Conservation (phyloP, 2,329 filamentous ascomycete genomes). For the Pezicula radicicola region DNA sequence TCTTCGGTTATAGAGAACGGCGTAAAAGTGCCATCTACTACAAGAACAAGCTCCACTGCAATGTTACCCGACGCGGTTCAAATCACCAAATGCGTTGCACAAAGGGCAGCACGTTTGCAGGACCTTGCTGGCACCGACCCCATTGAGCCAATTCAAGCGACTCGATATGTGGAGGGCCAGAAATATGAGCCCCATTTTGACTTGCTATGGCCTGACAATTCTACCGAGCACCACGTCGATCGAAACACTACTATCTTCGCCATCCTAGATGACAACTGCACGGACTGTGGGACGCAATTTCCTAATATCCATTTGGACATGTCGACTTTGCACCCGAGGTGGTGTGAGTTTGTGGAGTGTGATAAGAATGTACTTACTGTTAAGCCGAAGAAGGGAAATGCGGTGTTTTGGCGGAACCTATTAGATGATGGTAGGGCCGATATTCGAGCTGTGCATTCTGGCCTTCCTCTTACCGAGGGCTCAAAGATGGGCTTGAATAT, state of each 20-base stretch:
- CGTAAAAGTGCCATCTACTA: background rate
- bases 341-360: constrained; percentile 3
- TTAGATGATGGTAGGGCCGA: constrained; percentile 40
- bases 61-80: background rate
- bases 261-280: constrained; percentile 7
- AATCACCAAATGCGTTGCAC: background rate
- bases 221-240: background rate
- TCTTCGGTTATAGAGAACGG: background rate
- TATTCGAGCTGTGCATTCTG: constrained; percentile 36
- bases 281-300: constrained; percentile 5
- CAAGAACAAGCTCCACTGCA: background rate
- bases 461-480: constrained; percentile 35
- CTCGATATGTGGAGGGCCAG: background rate
- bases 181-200: background rate
- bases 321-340: background rate
- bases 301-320: background rate
- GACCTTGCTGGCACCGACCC: background rate
- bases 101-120: background rate
- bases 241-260: constrained; percentile 6
- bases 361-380: background rate
- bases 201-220: background rate
- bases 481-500: constrained; percentile 45
- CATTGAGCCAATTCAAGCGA: background rate
- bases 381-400: constrained; percentile 30
- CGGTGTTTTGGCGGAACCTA: constrained; percentile 43